These are phyloP conservation scores for Lactarius hatsudake DNA, from an alignment of 768 basidiomycete genomes.

Conservation along the genomic window DNA sequence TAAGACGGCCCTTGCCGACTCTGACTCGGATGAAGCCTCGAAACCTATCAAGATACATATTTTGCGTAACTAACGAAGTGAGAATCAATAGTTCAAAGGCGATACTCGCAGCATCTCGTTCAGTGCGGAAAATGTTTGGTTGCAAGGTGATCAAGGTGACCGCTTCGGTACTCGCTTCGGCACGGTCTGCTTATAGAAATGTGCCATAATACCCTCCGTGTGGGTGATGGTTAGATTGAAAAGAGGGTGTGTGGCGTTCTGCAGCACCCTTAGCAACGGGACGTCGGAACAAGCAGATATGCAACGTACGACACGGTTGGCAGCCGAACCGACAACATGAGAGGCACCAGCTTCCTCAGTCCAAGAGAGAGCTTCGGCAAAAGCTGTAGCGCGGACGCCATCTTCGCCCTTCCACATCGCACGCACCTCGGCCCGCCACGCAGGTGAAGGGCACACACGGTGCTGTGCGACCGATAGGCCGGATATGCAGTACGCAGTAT, in stretches of 20 bases:
- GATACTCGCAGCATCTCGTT: not conserved
- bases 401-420: slow-evolving; percentile 41
- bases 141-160: not conserved
- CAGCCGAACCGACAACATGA: slow-evolving; percentile 54
- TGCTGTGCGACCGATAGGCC: slow-evolving; percentile 91
- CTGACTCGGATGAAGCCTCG: too few relatives aligned
- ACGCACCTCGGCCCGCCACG: slow-evolving; percentile 36
- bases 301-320: slow-evolving; percentile 58
- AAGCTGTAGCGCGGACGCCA: slow-evolving; percentile 45
- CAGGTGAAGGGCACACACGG: slow-evolving; percentile 50
- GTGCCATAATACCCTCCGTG: slow-evolving; percentile 59
- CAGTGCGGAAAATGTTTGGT: not conserved
- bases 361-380: slow-evolving; percentile 60
- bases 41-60: not conserved
- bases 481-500: slow-evolving; percentile 89
- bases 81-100: not conserved
- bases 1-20: not conserved
- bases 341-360: slow-evolving; percentile 60
- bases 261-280: slow-evolving; percentile 8
- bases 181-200: slow-evolving; percentile 66
- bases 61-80: not conserved
- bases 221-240: slow-evolving; percentile 75
- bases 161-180: slow-evolving; percentile 31
- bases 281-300: not conserved
- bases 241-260: slow-evolving; percentile 83